phyloP scores from a whole-genome alignment of 129 eudicot genomes.

The Sambucus nigra region DNA sequence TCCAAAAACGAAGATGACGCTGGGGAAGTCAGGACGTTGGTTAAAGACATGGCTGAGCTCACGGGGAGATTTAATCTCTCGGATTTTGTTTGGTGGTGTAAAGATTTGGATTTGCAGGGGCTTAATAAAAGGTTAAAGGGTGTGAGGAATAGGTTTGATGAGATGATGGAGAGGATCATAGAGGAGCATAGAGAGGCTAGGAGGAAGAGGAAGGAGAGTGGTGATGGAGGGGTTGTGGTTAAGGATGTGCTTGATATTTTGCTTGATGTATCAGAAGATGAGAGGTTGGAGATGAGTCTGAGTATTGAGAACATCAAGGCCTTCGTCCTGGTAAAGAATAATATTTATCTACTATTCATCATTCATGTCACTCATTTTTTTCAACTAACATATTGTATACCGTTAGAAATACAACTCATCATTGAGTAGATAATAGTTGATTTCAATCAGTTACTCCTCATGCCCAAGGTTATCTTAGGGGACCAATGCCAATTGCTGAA shows the following conservation, averaged over 20 bases:
- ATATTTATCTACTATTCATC: background rate
- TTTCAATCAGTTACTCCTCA: no score
- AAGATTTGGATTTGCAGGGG: conserved; percentile 66
- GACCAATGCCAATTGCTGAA: no score
- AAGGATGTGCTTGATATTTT: conserved; percentile 56
- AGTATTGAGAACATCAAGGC: conserved; percentile 55
- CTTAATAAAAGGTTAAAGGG: conserved; percentile 30
- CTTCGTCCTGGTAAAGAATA: conserved; percentile 44
- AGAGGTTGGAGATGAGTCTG: conserved; percentile 33
- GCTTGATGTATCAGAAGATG: conserved; percentile 44
- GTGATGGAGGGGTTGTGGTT: conserved; percentile 7
- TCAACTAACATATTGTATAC: no score
- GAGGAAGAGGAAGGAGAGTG: conserved; percentile 18
- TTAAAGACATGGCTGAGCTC: conserved; percentile 35
- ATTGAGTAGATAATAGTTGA: no score
- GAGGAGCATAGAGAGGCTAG: conserved; percentile 35
- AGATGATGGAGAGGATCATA: conserved; percentile 49
- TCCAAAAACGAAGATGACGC: conserved; percentile 39
- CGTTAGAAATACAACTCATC: no score
- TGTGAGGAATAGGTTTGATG: conserved; percentile 24
- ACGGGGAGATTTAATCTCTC: conserved; percentile 43
- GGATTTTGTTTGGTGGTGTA: conserved; percentile 47
- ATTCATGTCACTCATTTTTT: background rate
- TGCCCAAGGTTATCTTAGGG: no score
- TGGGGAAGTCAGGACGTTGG: conserved; percentile 29